Conservation (phyloP, 2,329 filamentous ascomycete genomes). For the Pseudogymnoascus sp. region DNA sequence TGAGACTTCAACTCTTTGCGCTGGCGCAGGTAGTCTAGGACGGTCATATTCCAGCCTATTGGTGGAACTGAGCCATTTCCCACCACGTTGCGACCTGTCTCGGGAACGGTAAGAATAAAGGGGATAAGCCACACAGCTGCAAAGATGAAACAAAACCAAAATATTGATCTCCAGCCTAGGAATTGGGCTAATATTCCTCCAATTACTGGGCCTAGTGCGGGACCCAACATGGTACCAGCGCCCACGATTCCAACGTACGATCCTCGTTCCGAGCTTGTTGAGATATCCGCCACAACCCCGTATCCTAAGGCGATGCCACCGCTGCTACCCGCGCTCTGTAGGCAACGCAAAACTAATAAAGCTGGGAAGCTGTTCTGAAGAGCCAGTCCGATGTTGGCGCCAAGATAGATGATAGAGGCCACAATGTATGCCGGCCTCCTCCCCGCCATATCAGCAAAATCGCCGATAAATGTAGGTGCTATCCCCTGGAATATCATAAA, state of each 20-base stretch:
- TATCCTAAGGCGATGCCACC: constrained; percentile 59
- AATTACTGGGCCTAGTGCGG: constrained; percentile 34
- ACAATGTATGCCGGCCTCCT: constrained; percentile 44
- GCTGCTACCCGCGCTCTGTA: constrained; percentile 29
- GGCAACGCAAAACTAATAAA: neutral
- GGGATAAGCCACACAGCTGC: constrained; percentile 13
- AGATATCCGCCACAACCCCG: constrained; percentile 64
- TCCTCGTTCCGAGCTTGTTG: constrained; percentile 60
- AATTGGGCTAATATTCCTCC: constrained; percentile 38
- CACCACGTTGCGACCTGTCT: constrained; percentile 29
- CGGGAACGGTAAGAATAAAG: constrained; percentile 4
- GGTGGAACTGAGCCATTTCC: constrained; percentile 44
- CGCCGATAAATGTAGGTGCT: constrained; percentile 8
- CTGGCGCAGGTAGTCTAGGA: constrained; percentile 37
- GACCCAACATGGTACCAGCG: constrained; percentile 40
- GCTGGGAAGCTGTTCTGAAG: constrained; percentile 38
- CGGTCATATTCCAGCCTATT: constrained; percentile 48
- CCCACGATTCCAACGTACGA: constrained; percentile 60
- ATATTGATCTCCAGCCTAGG: constrained; percentile 38
- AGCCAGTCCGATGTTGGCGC: constrained; percentile 43
- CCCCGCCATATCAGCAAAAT: constrained; percentile 38
- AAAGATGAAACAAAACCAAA: constrained; percentile 38
- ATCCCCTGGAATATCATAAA: constrained; percentile 10
- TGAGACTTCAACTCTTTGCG: constrained; percentile 22
- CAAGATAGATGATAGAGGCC: constrained; percentile 42